Evolutionary conservation across 495 filamentous ascomycete species (phyloP).

Genomic region (Trichoderma orchidacearum): DNA sequence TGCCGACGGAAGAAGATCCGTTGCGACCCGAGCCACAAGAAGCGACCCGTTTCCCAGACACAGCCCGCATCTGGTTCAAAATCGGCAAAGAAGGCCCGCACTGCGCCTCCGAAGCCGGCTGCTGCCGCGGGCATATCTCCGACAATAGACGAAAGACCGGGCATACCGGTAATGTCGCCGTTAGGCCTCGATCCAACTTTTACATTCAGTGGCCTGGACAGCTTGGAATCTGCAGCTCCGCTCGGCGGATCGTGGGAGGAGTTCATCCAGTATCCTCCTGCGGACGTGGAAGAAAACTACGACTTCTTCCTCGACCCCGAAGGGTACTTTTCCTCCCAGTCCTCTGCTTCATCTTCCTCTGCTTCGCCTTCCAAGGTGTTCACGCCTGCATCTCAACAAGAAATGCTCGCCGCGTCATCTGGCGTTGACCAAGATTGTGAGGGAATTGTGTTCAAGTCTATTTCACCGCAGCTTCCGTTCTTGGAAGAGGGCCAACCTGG

Average conservation of each 20-base stretch:
- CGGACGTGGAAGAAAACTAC: slow-evolving; percentile 9
- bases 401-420: neutral
- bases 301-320: slow-evolving; percentile 24
- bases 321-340: slow-evolving; percentile 19
- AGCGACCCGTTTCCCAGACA: slow-evolving; percentile 18
- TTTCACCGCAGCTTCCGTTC: neutral
- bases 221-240: neutral
- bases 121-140: neutral
- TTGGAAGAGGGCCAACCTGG: slow-evolving; percentile 15
- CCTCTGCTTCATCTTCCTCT: slow-evolving; percentile 18
- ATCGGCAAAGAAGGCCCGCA: slow-evolving; percentile 19
- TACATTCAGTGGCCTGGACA: slow-evolving; percentile 3
- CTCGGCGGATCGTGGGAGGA: slow-evolving; percentile 19
- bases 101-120: neutral
- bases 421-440: neutral
- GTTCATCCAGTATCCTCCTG: slow-evolving; percentile 13
- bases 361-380: slow-evolving; percentile 20
- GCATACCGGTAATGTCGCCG: slow-evolving; percentile 6
- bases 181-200: slow-evolving; percentile 8
- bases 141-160: slow-evolving; percentile 7
- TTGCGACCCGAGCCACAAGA: slow-evolving; percentile 37
- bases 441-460: neutral
- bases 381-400: slow-evolving; percentile 11
- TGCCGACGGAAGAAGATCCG: slow-evolving; percentile 42
- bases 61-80: slow-evolving; percentile 19